A percentile compares a stretch with the other conserved stretches of the same genome.
Evolutionary conservation across 495 filamentous ascomycete species (phyloP).

Genomic region (Aspergillus baeticus): DNA sequence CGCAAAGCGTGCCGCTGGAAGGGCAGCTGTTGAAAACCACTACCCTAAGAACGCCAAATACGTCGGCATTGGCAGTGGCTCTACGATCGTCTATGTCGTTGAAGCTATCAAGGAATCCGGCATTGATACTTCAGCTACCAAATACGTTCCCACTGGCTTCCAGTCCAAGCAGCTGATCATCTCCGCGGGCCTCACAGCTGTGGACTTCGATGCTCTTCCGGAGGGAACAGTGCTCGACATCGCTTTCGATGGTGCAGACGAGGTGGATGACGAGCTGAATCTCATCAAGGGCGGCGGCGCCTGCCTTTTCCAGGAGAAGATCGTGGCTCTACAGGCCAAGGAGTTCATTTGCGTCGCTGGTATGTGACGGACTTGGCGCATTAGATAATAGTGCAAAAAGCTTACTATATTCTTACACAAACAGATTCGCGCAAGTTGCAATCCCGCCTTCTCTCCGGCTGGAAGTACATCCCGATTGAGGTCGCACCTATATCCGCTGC

Average conservation of each 20-base stretch:
- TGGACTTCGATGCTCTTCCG: slow-evolving; percentile 72
- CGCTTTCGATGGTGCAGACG: slow-evolving; percentile 93
- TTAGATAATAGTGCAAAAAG: not conserved
- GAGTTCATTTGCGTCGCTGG: slow-evolving; percentile 94
- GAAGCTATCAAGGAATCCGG: slow-evolving; percentile 81
- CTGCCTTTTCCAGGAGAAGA: slow-evolving; percentile 96
- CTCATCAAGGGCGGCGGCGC: slow-evolving; percentile 97
- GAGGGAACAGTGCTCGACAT: slow-evolving; percentile 66
- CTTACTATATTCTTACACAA: not conserved
- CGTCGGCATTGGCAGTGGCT: slow-evolving; percentile 92
- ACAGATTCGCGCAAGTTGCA: slow-evolving; percentile 85
- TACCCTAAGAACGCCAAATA: slow-evolving; percentile 68
- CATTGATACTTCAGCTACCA: slow-evolving; percentile 57
- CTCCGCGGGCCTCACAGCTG: slow-evolving; percentile 68
- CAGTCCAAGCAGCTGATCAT: slow-evolving; percentile 83
- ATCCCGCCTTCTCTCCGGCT: slow-evolving; percentile 70
- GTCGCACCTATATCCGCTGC: slow-evolving; percentile 79
- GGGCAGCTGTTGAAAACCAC: slow-evolving; percentile 79
- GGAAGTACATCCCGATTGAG: slow-evolving; percentile 88
- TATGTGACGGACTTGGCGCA: slow-evolving; percentile 32
- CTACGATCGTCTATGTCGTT: slow-evolving; percentile 92
- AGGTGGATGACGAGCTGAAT: slow-evolving; percentile 93
- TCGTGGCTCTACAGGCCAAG: slow-evolving; percentile 80
- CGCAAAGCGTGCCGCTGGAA: slow-evolving; percentile 82
- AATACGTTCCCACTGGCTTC: slow-evolving; percentile 88